Evolutionary conservation across 495 filamentous ascomycete species (phyloP), one percentile per base, ranked within the genome.

Genomic region (Podospora tetraspora): DNA sequence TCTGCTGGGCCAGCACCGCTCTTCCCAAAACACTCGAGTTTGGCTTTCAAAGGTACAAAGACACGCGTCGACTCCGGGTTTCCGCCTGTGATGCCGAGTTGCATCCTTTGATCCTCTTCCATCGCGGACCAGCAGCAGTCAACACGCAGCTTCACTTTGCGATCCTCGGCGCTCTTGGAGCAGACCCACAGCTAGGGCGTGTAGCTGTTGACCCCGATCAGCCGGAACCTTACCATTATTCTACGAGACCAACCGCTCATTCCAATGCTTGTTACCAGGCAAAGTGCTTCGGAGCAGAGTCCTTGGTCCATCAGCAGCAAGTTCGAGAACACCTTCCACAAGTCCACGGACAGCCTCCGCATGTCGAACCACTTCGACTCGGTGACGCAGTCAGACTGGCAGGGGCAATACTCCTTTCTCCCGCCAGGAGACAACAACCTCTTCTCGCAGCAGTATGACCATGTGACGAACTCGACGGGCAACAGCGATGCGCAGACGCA

Each of bases 191-290:
- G 69, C 70, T 66, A 71, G 66, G 63, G 61, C 58, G 21, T 68
- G 61, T 59, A 61, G 57, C 69, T 65, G 67, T 67, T 66, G 23
- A 66, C 32, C 65, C 60, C 63, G 56, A 67, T 66, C 59, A 71
- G 64, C 62, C 64, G 62, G 37, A 56, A 67, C 34, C 58, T 25
- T 24, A 67, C 25, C 64, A 25, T 21, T 24, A 29, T 67, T 68
- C 43, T 43, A 64, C 58, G 73, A 69, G 61, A 66, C 56, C 66
- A 59, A 69, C 68, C 70, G 69, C 70, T 61, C 73, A 78, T 82
- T 81, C 82, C 82, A 86, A 87, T 87, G 84, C 84, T 87, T 77
- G 84, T 84, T 81, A 84, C 83, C 78, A 83, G 84, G 79, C 81
- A 82, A 76, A 79, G 78, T 77, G 82, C 84, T 72, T 81, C 83